Evolutionary conservation across 306 rosid species (phyloP), one percentile per base, ranked within the genome.

Genomic region (Prunus campanulata): DNA sequence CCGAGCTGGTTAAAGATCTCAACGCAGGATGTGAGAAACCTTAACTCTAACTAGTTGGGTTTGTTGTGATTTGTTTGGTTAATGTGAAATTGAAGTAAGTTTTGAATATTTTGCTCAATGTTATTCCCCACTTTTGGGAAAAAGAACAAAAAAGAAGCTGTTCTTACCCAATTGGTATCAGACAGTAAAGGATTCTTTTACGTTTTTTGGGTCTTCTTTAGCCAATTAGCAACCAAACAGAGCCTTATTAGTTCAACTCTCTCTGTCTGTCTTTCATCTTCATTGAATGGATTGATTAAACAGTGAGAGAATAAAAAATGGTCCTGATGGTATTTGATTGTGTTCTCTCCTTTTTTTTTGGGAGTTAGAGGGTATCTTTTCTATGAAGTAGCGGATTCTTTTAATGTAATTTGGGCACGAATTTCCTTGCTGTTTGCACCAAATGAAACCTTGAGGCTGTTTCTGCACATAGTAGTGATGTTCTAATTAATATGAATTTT

Each of bases 1-100:
- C 91, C 90, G 0, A 87, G 87, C 68, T 92, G 97, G 97, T 78
- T 90, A 82, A 90, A 90, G 87, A 84, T 72, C 86, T 76, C 97
- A 48, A 68, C 90, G 30, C 91, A 86, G 70, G 97, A 92, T 90
- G 97, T 92, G 16, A 82, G 88, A 11, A 74, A 50, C 65, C 29
- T 74, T 19, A 4, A 56, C 59, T 15, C 64, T 11, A 8, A 8
- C 9, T 57, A 19, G 20, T n/a, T 57, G 8, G 6, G 63, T 57
- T 2, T 24, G 32, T 60, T 60, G 7, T 39, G 9, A 39, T 39
- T 39, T 39, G 8, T 39, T 39, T 39, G 8, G 44, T 39, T 39
- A 39, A 7, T 39, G 44, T 39, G 44, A 39, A 35, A 39, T 39
- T 39, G 44, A 39, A 39, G 44, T 6, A 39, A 39, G 44, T 39